Evolutionary conservation across 1,139 yeast species (phyloP).

Genomic region (Scheffersomyces illinoinensis): DNA sequence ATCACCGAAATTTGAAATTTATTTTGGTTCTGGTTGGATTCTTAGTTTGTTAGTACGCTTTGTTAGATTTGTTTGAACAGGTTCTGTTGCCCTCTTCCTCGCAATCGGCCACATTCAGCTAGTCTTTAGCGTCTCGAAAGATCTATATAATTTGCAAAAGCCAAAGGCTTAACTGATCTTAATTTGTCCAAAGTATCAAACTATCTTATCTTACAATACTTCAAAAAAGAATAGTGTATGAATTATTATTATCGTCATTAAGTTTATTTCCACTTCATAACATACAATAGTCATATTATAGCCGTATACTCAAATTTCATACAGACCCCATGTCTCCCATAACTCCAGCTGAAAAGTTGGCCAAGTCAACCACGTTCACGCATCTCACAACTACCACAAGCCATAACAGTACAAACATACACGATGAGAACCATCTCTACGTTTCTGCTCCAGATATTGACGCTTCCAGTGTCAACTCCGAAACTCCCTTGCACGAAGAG

Average conservation of each 20-base stretch:
- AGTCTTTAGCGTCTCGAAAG: neutral
- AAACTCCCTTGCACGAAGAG: constrained; percentile 13
- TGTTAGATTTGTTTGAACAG: neutral
- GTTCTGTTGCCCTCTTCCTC: neutral
- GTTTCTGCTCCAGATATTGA: constrained; percentile 5
- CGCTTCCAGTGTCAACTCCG: constrained; percentile 13
- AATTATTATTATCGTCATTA: neutral
- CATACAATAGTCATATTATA: neutral
- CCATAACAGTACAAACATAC: neutral
- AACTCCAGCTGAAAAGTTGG: constrained; percentile 8
- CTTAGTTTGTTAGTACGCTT: neutral
- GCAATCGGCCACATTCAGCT: neutral
- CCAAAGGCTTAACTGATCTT: neutral
- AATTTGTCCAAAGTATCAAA: neutral
- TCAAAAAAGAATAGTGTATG: no score
- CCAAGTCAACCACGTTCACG: constrained; percentile 5
- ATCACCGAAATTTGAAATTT: neutral
- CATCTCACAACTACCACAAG: neutral
- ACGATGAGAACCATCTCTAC: neutral
- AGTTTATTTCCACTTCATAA: neutral
- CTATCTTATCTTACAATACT: neutral
- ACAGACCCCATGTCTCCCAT: constrained; percentile 8
- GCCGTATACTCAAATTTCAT: neutral
- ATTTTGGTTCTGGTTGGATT: neutral
- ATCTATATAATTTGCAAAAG: no score